Evolutionary conservation across 768 basidiomycete genomes (phyloP), one percentile per base, ranked within the genome.

Genomic region (Hysterangium stoloniferum): DNA sequence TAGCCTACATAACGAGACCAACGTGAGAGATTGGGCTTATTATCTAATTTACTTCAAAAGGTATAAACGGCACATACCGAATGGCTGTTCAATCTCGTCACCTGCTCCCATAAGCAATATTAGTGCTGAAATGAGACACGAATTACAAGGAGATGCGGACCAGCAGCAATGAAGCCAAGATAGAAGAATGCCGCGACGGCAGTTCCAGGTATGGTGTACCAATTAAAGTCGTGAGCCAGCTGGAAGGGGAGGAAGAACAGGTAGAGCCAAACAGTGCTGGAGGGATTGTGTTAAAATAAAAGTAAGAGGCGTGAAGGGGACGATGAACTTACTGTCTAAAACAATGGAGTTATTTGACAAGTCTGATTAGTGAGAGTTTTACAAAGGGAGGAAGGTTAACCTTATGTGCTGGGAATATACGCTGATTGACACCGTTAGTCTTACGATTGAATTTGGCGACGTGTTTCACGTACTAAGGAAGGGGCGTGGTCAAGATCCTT

Each of bases 191-290:
- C 68, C 1, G 83, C 81, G 35, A 85, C 72, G 13, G 71, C 70
- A 4, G 82, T 80, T 33, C 82, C 83, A 1, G 79, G 78, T 36
- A 86, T 78, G 4, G 82, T 75, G 59, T 77, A 75, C 71, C 81
- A 86, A 9, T 66, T 69, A 56, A 86, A 80, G 29, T 74, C 72
- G 37, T 67, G 67, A 45, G 82, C 75, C 6, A 86, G 71, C 62
- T 88, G 84, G 73, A 88, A 85, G 1, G 84, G 86, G 1, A 88
- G 69, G 63, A 84, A 80, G 69, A 86, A 83, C 2, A 86, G 73
- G 62, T 85, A 88, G 20, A 82, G 61, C 82, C 79, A 84, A 32
- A 83, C 78, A 34, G 79, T 82, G 59, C 79, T 67, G 20, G 29
- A 45, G 5, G 29, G 17, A 29, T 7, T 27, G 44, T 15, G 4